These are phyloP conservation scores for Globisporangium irregulare DNA, from an alignment of 352 stramenopile species.

Conservation along the genomic window DNA sequence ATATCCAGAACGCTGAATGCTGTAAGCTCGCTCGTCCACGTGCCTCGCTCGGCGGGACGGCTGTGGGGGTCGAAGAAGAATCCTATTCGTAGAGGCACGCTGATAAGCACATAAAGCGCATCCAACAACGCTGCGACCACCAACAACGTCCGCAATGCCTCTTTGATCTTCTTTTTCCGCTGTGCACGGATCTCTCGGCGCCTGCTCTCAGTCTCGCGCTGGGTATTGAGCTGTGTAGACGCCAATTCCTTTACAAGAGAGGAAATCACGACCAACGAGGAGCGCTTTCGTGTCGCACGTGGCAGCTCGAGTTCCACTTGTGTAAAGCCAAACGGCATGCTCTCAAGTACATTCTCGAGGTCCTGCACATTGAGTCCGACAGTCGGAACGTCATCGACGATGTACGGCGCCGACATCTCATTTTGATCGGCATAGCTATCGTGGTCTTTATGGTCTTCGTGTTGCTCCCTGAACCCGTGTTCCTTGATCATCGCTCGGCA, in stretches of 20 bases:
- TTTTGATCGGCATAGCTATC: background rate
- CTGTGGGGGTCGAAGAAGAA: conserved; percentile 45
- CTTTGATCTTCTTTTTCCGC: background rate
- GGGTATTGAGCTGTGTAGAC: conserved; percentile 5
- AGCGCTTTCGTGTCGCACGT: conserved; percentile 10
- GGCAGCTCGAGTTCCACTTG: conserved; percentile 13
- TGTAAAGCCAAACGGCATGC: conserved; percentile 15
- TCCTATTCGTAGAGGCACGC: conserved; percentile 33
- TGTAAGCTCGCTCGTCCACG: conserved; percentile 26
- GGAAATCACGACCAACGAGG: conserved; percentile 2
- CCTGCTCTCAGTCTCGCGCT: conserved; percentile 1
- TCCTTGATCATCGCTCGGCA: background rate
- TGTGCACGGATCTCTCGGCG: conserved; percentile 2
- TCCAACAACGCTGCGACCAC: conserved; percentile 30
- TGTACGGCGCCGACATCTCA: conserved; percentile 6
- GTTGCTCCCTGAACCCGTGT: background rate
- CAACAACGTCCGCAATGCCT: conserved; percentile 1
- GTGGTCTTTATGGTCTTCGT: background rate
- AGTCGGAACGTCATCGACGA: conserved; percentile 11
- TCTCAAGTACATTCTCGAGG: conserved; percentile 8
- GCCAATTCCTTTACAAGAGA: conserved; percentile 8
- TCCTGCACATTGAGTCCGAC: conserved; percentile 7
- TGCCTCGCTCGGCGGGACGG: background rate
- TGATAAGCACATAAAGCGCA: conserved; percentile 36
- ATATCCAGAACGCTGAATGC: conserved; percentile 32